A percentile compares a stretch with the other conserved stretches of the same genome.
These are phyloP conservation scores for Pseudocercospora pini-densiflorae DNA, from an alignment of 2,329 filamentous ascomycete species.

Conservation along the genomic window DNA sequence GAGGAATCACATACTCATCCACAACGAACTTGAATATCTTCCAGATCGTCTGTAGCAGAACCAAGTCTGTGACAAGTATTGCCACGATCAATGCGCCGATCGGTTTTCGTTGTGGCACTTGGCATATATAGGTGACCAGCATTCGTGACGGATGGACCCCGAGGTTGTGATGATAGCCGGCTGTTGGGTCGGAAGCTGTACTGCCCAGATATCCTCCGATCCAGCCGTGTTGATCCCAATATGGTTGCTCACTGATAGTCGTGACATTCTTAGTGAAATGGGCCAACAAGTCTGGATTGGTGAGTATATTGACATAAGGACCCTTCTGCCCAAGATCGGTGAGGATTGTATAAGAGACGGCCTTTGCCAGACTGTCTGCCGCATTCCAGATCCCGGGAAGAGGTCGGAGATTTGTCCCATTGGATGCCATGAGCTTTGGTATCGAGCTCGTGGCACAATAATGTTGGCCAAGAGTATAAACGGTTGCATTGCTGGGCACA, in stretches of 20 bases:
- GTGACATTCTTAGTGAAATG: slow-evolving; percentile 28
- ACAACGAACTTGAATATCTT: slow-evolving; percentile 16
- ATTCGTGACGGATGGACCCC: slow-evolving; percentile 17
- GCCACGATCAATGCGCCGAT: slow-evolving; percentile 22
- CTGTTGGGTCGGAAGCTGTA: neutral
- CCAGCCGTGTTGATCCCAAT: slow-evolving; percentile 6
- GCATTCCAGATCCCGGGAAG: neutral
- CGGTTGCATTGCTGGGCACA: neutral
- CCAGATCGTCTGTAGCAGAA: slow-evolving; percentile 29
- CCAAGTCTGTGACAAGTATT: slow-evolving; percentile 27
- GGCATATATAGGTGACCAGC: slow-evolving; percentile 25
- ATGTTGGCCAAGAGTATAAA: neutral
- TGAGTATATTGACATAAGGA: slow-evolving; percentile 18
- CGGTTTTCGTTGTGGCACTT: slow-evolving; percentile 26
- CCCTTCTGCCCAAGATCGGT: slow-evolving; percentile 7
- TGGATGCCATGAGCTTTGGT: neutral
- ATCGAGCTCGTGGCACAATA: neutral
- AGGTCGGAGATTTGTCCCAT: neutral
- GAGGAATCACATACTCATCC: neutral
- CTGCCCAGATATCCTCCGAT: neutral
- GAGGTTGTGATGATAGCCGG: neutral
- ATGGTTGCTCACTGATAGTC: neutral
- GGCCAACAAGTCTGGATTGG: slow-evolving; percentile 8
- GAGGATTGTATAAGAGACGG: neutral
- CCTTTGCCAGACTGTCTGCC: slow-evolving; percentile 8